Base-by-base conservation (phyloP, 441 rosid genomes). In the Breynia disticha region DNA sequence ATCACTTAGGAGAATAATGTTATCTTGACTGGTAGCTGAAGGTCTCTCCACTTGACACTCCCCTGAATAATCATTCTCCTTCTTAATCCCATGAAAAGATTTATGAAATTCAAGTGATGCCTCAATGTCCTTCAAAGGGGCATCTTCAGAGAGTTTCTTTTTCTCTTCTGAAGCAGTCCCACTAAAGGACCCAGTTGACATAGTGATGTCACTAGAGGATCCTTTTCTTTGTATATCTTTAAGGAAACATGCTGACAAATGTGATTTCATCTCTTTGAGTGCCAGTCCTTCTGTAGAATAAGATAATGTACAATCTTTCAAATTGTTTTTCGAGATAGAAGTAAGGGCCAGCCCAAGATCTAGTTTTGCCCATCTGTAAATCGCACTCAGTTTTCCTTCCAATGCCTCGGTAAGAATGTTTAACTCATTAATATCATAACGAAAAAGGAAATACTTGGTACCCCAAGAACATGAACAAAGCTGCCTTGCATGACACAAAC, bases 301-400 rank as follows among this genome's bases (percentile, higher is more conserved):
- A 56, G 81, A 66, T 38, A 76, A 47, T 19, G 73, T 80, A 72
- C 60, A 70, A 28, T 67, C 67, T 55, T 62, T 72, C 59, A 50
- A 46, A 47, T 67, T 83, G 63, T 66, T 79, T 59, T 61, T 78
- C 19, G 85, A 63, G 59, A 59, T 63, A 52, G 90, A 81, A 67
- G 83, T 75, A 68, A 90, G 75, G 61, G 95, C 90, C 55, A 94
- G 74, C 55, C 97, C 99, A 69, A 94, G 91, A 79, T 90, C 97
- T 42, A 78, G 84, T 72, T 76, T 84, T 21, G 97, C 96, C 99
- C 99, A 94, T 77, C 95, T 77, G 73, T 90, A 94, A 28, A 94
- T 80, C 55, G 99, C 84, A 68, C 96, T 83, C 60, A 94, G 60
- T 74, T 87, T 94, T 56, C 99, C 99, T 79, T 87, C 97, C 77